A percentile compares a stretch with the other conserved stretches of the same genome.
Conservation (phyloP, 2,329 filamentous ascomycete genomes). For the Triangularia verruculosa region DNA sequence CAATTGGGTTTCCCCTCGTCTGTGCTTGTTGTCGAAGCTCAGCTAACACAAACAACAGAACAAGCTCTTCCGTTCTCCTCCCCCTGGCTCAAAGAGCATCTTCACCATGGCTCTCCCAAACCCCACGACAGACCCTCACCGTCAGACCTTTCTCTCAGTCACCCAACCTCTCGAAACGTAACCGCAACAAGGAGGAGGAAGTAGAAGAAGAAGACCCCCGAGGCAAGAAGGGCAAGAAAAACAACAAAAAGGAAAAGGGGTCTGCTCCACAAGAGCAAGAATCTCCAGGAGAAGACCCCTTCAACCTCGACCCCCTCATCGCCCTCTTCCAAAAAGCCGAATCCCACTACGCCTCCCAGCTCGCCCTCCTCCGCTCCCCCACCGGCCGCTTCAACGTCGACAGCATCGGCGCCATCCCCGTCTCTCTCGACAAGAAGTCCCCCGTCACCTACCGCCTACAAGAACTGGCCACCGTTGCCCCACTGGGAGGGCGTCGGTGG, state of each 20-base stretch:
- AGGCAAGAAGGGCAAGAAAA: not conserved
- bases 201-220: not conserved
- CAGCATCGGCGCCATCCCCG: slow-evolving; percentile 41
- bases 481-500: slow-evolving; percentile 41
- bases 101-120: not conserved
- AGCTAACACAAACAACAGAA: slow-evolving; percentile 6
- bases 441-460: slow-evolving; percentile 45
- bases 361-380: slow-evolving; percentile 44
- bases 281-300: slow-evolving; percentile 37
- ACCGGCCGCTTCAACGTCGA: slow-evolving; percentile 48
- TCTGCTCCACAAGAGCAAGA: not conserved
- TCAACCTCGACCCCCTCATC: slow-evolving; percentile 49
- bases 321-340: slow-evolving; percentile 42
- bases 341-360: slow-evolving; percentile 39
- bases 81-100: not conserved
- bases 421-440: slow-evolving; percentile 35
- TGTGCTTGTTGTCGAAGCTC: not conserved
- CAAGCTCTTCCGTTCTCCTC: slow-evolving; percentile 2
- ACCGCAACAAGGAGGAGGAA: not conserved
- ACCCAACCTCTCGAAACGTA: not conserved
- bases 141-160: slow-evolving; percentile 22
- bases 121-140: not conserved
- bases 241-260: not conserved
- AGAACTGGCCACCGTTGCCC: slow-evolving; percentile 54
- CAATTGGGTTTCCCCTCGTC: not conserved